Percentiles rank a stretch among this genome's conserved stretches.
These are phyloP conservation scores for Geotrichum histeridarum DNA, from an alignment of 1,139 yeast genomes.

Conservation along the genomic window DNA sequence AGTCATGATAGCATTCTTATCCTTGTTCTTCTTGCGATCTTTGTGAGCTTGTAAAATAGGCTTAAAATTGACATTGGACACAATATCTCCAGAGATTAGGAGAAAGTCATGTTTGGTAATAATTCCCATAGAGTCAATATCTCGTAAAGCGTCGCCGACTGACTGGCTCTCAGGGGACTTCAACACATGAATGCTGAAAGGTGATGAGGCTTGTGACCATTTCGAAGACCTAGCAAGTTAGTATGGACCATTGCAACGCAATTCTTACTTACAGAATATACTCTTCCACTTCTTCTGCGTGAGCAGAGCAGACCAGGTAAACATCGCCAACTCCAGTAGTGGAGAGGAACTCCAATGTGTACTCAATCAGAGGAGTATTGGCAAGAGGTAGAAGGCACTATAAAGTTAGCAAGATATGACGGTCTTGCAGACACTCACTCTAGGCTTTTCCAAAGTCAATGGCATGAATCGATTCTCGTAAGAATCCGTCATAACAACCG, in stretches of 20 bases:
- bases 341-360: constrained; percentile 89
- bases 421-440: constrained; percentile 35
- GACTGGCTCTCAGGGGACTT: constrained; percentile 85
- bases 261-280: constrained; percentile 53
- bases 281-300: constrained; percentile 79
- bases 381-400: constrained; percentile 81
- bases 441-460: constrained; percentile 72
- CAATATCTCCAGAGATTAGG: constrained; percentile 88
- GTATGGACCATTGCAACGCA: constrained; percentile 1
- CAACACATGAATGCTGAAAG: constrained; percentile 71
- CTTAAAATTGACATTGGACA: constrained; percentile 77
- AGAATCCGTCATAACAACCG: constrained; percentile 89
- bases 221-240: constrained; percentile 45
- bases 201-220: constrained; percentile 71
- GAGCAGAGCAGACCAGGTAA: constrained; percentile 80
- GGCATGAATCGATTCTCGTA: constrained; percentile 92
- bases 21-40: constrained; percentile 56
- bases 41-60: constrained; percentile 71
- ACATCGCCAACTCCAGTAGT: constrained; percentile 89
- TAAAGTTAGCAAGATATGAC: background rate
- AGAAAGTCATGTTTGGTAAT: constrained; percentile 78
- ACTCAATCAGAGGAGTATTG: constrained; percentile 88
- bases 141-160: constrained; percentile 97
- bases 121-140: constrained; percentile 82
- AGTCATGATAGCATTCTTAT: constrained; percentile 86